These are phyloP conservation scores for Fusarium foetens DNA, from an alignment of 2,329 filamentous ascomycete genomes.

Conservation along the genomic window DNA sequence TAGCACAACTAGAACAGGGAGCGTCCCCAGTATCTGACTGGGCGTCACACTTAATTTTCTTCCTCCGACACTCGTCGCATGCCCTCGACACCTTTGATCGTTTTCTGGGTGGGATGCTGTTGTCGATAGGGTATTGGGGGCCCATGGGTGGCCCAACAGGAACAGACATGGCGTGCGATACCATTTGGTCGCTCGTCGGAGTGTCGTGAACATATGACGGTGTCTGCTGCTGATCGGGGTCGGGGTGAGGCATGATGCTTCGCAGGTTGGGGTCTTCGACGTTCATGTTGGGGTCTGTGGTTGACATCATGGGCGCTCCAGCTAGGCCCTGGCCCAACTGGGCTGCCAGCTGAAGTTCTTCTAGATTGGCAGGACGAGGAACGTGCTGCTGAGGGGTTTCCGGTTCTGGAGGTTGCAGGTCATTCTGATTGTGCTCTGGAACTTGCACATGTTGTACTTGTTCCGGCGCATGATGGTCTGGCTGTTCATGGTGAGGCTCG, in stretches of 20 bases:
- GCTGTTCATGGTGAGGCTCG: constrained; percentile 35
- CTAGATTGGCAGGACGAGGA: constrained; percentile 58
- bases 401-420: constrained; percentile 48
- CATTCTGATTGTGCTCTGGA: constrained; percentile 46
- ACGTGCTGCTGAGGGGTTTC: constrained; percentile 55
- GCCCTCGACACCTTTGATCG: constrained; percentile 88
- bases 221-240: constrained; percentile 51
- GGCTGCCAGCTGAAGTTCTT: constrained; percentile 68
- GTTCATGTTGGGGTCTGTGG: constrained; percentile 57
- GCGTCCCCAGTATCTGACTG: constrained; percentile 76
- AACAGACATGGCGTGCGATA: constrained; percentile 51
- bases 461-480: constrained; percentile 45
- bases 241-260: constrained; percentile 57
- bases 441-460: constrained; percentile 45
- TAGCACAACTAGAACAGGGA: constrained; percentile 83
- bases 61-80: constrained; percentile 88
- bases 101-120: constrained; percentile 75
- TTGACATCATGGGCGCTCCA: constrained; percentile 59
- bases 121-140: constrained; percentile 57
- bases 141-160: constrained; percentile 51
- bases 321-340: constrained; percentile 66
- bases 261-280: constrained; percentile 57
- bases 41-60: constrained; percentile 91
- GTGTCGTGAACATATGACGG: constrained; percentile 53
- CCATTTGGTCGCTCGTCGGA: constrained; percentile 50